phyloP scores from a whole-genome alignment of 2,329 filamentous ascomycete species.

The Aspergillus terreus region DNA sequence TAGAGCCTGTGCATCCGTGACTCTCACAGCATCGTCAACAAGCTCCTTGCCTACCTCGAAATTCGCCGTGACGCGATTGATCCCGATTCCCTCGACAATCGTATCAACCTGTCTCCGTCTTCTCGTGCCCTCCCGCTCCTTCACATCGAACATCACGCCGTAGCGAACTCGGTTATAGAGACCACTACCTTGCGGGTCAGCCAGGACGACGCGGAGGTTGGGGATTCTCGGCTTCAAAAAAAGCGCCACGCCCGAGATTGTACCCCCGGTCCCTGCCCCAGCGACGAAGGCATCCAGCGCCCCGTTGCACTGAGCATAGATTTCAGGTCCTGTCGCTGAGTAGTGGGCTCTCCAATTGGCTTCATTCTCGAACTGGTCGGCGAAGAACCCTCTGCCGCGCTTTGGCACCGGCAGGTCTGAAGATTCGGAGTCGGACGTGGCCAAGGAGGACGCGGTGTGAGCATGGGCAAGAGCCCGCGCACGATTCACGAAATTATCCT shows the following conservation, averaged over 20 bases:
- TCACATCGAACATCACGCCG: conserved; percentile 91
- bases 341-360: conserved; percentile 88
- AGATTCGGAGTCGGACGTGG: conserved; percentile 6
- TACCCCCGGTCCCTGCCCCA: conserved; percentile 91
- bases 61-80: conserved; percentile 91
- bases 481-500: conserved; percentile 89
- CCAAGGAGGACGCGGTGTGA: conserved; percentile 54
- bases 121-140: conserved; percentile 86
- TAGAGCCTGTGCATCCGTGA: conserved; percentile 84
- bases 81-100: conserved; percentile 92
- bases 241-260: conserved; percentile 79
- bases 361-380: conserved; percentile 89
- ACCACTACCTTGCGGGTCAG: conserved; percentile 91
- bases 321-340: conserved; percentile 81
- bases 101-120: conserved; percentile 89
- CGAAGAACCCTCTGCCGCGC: conserved; percentile 80
- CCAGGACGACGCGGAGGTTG: conserved; percentile 69
- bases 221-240: conserved; percentile 74
- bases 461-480: conserved; percentile 72
- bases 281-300: conserved; percentile 82
- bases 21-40: conserved; percentile 84
- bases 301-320: conserved; percentile 72
- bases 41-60: conserved; percentile 83
- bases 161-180: conserved; percentile 88
- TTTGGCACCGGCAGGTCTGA: conserved; percentile 32